These are phyloP conservation scores for Colletotrichum sp. DNA, from an alignment of 2,329 filamentous ascomycete genomes.

Conservation along the genomic window DNA sequence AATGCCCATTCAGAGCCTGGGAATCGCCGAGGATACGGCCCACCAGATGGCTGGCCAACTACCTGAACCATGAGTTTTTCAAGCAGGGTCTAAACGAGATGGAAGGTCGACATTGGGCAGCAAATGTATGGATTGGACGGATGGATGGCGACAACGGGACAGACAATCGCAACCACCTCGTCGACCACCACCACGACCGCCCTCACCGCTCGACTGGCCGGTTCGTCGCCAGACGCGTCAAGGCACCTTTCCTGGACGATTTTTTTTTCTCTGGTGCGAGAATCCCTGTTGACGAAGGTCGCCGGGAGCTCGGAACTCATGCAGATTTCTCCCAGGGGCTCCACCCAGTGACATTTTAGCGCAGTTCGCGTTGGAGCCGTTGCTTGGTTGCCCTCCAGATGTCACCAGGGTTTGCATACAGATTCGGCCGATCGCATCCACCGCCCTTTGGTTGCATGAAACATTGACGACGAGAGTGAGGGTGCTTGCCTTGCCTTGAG, in stretches of 20 bases:
- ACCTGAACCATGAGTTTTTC: not conserved
- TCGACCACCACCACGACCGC: not conserved
- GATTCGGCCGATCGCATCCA: slow-evolving; percentile 19
- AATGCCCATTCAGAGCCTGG: not conserved
- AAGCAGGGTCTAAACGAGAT: not conserved
- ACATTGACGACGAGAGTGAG: slow-evolving; percentile 13
- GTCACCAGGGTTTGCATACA: not conserved
- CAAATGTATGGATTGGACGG: not conserved
- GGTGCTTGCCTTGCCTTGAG: not conserved
- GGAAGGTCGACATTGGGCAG: slow-evolving; percentile 10
- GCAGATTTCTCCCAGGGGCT: slow-evolving; percentile 3
- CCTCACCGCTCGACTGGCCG: slow-evolving; percentile 7
- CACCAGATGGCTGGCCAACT: slow-evolving; percentile 17
- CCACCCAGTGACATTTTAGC: slow-evolving; percentile 15
- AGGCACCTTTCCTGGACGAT: not conserved
- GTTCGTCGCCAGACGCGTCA: slow-evolving; percentile 13
- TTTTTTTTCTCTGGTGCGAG: not conserved
- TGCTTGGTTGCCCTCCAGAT: not conserved
- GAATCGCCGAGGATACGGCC: slow-evolving; percentile 14
- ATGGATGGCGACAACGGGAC: not conserved
- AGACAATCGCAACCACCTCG: not conserved
- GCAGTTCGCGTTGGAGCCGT: slow-evolving; percentile 7
- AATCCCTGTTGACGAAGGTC: not conserved
- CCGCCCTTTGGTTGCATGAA: slow-evolving; percentile 16
- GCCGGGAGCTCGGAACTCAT: slow-evolving; percentile 11